Evolutionary conservation across 257 asterid genomes (phyloP).

Genomic region (Penstemon barbatus): DNA sequence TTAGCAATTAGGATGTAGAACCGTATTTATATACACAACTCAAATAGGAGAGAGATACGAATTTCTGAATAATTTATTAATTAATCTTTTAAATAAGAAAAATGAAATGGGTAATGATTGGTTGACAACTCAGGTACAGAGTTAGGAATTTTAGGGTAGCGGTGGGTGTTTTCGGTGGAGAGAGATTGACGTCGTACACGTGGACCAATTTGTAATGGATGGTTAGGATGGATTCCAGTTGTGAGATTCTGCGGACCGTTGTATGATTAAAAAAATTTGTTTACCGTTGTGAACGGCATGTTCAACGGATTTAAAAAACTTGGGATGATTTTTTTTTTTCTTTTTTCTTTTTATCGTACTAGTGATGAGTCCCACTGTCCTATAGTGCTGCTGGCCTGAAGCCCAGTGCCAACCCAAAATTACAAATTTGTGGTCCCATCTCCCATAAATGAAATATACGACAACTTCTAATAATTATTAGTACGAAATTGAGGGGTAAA

Average conservation of each 20-base stretch:
- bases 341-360: too few relatives aligned
- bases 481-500: too few relatives aligned
- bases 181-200: constrained; percentile 21
- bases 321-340: too few relatives aligned
- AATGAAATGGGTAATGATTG: constrained; percentile 23
- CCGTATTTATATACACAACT: not conserved
- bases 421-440: too few relatives aligned
- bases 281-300: not conserved
- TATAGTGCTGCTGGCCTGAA: too few relatives aligned
- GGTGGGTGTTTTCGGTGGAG: constrained; percentile 14
- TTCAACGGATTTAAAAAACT: not conserved
- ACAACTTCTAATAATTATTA: too few relatives aligned
- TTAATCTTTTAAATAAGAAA: not conserved
- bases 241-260: constrained; percentile 19
- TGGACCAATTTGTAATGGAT: constrained; percentile 4
- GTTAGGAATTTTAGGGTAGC: constrained; percentile 26
- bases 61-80: too few relatives aligned
- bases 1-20: not conserved
- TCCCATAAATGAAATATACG: too few relatives aligned
- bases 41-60: too few relatives aligned
- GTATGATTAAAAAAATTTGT: not conserved
- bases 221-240: constrained; percentile 1
- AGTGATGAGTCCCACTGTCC: too few relatives aligned
- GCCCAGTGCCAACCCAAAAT: too few relatives aligned
- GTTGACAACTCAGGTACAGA: constrained; percentile 33